Evolutionary conservation across 768 basidiomycete genomes (phyloP).

Genomic region (Strobilomyces confusus): DNA sequence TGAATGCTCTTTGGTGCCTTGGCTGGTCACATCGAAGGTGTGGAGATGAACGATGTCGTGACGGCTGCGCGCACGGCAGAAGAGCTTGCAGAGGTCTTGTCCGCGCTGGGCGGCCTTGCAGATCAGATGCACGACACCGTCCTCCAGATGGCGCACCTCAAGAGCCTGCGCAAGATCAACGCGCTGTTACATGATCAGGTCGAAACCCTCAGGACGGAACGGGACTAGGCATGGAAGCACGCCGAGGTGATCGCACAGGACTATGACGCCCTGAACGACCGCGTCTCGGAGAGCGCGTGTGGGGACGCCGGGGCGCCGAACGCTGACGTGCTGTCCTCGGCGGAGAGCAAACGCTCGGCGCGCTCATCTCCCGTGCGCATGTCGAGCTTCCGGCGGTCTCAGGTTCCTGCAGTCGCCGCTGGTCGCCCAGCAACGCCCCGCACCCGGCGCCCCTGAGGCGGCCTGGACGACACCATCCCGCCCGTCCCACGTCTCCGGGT

Average conservation of each 20-base stretch:
- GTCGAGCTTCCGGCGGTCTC: constrained; percentile 59
- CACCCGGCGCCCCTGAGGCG: constrained; percentile 34
- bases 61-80: constrained; percentile 45
- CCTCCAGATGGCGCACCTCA: constrained; percentile 62
- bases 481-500: constrained; percentile 60
- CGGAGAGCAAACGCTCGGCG: constrained; percentile 46
- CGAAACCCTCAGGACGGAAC: constrained; percentile 54
- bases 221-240: constrained; percentile 75
- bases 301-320: constrained; percentile 3
- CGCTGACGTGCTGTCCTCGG: constrained; percentile 4
- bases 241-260: constrained; percentile 66
- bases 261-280: constrained; percentile 50
- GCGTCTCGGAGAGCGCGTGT: constrained; percentile 5
- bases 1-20: constrained; percentile 49
- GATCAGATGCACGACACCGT: constrained; percentile 65
- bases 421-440: constrained; percentile 45
- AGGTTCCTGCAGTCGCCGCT: constrained; percentile 42
- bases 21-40: constrained; percentile 39
- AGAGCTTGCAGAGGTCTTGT: constrained; percentile 56
- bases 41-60: constrained; percentile 36
- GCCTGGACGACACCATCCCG: constrained; percentile 38
- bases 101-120: constrained; percentile 52
- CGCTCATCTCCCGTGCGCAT: constrained; percentile 60
- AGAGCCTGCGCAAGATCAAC: constrained; percentile 72
- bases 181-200: constrained; percentile 56